Evolutionary conservation across 768 basidiomycete species (phyloP).

Genomic region (Tricholoma saponaceum): DNA sequence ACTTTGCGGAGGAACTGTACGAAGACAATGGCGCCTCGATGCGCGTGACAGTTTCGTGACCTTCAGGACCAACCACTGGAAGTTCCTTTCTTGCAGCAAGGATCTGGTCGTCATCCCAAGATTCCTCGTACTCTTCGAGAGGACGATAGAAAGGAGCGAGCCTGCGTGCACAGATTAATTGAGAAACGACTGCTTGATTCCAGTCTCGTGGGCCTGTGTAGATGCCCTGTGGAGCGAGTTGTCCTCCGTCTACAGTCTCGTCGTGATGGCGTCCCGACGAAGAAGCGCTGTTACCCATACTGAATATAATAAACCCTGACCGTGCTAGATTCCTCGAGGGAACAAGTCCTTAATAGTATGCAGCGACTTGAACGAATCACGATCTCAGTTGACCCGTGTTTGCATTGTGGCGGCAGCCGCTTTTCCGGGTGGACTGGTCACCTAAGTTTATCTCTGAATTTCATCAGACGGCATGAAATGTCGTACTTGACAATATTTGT

Average conservation of each 20-base stretch:
- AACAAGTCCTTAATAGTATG: neutral
- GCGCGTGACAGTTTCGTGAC: constrained; percentile 41
- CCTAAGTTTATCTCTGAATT: too few relatives aligned
- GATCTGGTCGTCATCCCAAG: constrained; percentile 87
- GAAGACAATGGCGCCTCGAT: constrained; percentile 34
- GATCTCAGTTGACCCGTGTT: constrained; percentile 37
- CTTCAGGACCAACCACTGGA: constrained; percentile 42
- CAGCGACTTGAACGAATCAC: constrained; percentile 3
- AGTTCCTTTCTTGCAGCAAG: constrained; percentile 74
- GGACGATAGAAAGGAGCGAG: constrained; percentile 97
- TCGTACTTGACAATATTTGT: too few relatives aligned
- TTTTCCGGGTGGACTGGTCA: too few relatives aligned
- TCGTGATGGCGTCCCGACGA: constrained; percentile 78
- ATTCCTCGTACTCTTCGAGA: constrained; percentile 86
- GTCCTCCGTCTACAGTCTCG: constrained; percentile 80
- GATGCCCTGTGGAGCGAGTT: constrained; percentile 77
- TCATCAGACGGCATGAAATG: too few relatives aligned
- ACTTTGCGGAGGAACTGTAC: constrained; percentile 27
- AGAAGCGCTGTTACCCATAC: constrained; percentile 82
- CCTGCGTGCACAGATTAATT: constrained; percentile 82
- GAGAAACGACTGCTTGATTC: constrained; percentile 82
- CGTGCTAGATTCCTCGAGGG: neutral
- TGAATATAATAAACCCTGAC: neutral
- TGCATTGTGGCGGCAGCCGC: constrained; percentile 37
- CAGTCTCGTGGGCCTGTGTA: constrained; percentile 86